Evolutionary conservation across 1,139 yeast genomes (phyloP).

Genomic region (Ogataea hybrid): DNA sequence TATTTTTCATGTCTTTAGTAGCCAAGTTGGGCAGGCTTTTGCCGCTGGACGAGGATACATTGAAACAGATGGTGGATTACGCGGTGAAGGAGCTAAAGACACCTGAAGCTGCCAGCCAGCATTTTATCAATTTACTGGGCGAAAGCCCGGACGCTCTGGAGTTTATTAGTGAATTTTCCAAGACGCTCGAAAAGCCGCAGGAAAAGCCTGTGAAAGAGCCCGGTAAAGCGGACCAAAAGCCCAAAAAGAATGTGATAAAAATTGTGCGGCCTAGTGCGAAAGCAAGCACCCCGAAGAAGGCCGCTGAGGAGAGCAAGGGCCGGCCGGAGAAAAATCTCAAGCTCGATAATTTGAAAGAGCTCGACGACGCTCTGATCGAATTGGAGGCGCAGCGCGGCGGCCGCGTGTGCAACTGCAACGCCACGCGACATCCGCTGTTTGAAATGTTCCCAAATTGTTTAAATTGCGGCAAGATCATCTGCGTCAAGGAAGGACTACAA

Average conservation of each 20-base stretch:
- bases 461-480: constrained; percentile 91
- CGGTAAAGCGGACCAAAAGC: constrained; percentile 1
- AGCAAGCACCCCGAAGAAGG: constrained; percentile 5
- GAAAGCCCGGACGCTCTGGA: constrained; percentile 45
- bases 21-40: constrained; percentile 39
- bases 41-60: constrained; percentile 46
- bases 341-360: constrained; percentile 52
- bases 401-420: constrained; percentile 72
- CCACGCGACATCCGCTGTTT: constrained; percentile 80
- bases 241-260: constrained; percentile 1
- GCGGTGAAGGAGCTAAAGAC: constrained; percentile 40
- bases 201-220: constrained; percentile 1
- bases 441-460: constrained; percentile 92
- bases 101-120: constrained; percentile 44
- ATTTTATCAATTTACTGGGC: constrained; percentile 53
- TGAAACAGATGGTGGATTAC: constrained; percentile 47
- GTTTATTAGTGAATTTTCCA: constrained; percentile 38
- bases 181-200: constrained; percentile 25
- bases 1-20: constrained; percentile 9
- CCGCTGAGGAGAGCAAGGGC: constrained; percentile 26
- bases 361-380: constrained; percentile 49
- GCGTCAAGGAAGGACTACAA: constrained; percentile 82
- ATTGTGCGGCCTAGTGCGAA: neutral
- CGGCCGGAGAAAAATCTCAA: constrained; percentile 10
- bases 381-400: constrained; percentile 33